These are phyloP conservation scores for Hysterium pulicare DNA, from an alignment of 2,329 filamentous ascomycete species.

Conservation along the genomic window DNA sequence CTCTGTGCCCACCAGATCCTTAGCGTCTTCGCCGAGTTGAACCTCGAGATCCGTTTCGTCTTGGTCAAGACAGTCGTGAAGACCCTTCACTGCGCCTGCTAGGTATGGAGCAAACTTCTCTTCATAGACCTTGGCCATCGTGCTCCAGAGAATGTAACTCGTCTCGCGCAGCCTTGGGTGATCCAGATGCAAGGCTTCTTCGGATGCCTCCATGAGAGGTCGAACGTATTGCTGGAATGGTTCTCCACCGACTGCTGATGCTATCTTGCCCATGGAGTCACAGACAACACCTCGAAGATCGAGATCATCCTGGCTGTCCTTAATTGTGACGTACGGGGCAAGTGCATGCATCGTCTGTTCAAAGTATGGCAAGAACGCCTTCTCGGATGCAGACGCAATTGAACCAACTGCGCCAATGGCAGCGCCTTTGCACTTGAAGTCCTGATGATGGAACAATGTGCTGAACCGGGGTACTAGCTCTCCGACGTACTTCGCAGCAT, in stretches of 20 bases:
- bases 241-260: conserved; percentile 77
- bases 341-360: conserved; percentile 86
- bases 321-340: conserved; percentile 77
- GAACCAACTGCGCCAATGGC: conserved; percentile 87
- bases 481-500: conserved; percentile 76
- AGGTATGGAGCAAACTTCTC: conserved; percentile 78
- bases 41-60: conserved; percentile 81
- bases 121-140: conserved; percentile 88
- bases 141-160: conserved; percentile 95
- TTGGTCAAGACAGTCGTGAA: conserved; percentile 83
- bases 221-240: conserved; percentile 88
- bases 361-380: conserved; percentile 87
- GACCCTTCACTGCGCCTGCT: conserved; percentile 70
- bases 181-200: conserved; percentile 83
- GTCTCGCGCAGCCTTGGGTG: conserved; percentile 92
- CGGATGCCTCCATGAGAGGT: conserved; percentile 86
- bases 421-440: conserved; percentile 85
- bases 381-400: conserved; percentile 79
- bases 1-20: conserved; percentile 71
- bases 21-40: conserved; percentile 69
- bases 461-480: conserved; percentile 83
- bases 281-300: conserved; percentile 85
- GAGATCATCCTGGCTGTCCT: conserved; percentile 85
- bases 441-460: conserved; percentile 75
- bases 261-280: conserved; percentile 91